A percentile compares a stretch with the other conserved stretches of the same genome.
These are phyloP conservation scores for Aquanectria penicillioides DNA, from an alignment of 2,329 filamentous ascomycete genomes.

Conservation along the genomic window DNA sequence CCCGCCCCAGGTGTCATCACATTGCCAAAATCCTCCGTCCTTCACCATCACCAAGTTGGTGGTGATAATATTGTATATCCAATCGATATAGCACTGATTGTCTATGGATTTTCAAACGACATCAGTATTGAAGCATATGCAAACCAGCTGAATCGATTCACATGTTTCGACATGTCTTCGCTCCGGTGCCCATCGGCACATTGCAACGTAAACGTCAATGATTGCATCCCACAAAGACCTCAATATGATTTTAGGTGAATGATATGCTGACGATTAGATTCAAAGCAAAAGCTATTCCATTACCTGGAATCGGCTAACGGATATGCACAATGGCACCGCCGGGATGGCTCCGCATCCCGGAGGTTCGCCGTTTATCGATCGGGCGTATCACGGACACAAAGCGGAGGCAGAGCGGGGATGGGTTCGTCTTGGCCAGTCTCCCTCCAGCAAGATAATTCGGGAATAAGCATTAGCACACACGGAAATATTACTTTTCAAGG, in stretches of 20 bases:
- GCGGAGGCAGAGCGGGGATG: conserved; percentile 20
- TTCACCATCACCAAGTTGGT: conserved; percentile 3
- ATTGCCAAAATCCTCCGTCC: not conserved
- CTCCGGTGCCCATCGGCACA: no score
- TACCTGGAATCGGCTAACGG: not conserved
- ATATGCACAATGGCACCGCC: conserved; percentile 10
- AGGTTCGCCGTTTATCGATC: conserved; percentile 14
- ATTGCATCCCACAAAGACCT: no score
- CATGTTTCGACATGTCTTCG: no score
- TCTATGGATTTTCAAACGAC: no score
- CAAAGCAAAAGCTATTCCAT: not conserved
- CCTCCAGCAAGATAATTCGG: conserved; percentile 22
- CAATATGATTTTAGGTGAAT: not conserved
- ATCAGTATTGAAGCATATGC: no score
- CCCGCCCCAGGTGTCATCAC: not conserved
- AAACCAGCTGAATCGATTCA: no score
- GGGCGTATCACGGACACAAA: conserved; percentile 24
- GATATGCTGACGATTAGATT: not conserved
- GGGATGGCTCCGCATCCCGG: conserved; percentile 4
- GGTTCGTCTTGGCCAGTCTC: conserved; percentile 14
- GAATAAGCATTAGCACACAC: conserved; percentile 29
- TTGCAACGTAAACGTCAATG: no score
- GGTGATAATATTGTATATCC: no score
- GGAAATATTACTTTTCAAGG: conserved; percentile 32
- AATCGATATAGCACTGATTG: no score